Evolutionary conservation across 352 stramenopile species (phyloP).

Genomic region (Pythium plurisporium): DNA sequence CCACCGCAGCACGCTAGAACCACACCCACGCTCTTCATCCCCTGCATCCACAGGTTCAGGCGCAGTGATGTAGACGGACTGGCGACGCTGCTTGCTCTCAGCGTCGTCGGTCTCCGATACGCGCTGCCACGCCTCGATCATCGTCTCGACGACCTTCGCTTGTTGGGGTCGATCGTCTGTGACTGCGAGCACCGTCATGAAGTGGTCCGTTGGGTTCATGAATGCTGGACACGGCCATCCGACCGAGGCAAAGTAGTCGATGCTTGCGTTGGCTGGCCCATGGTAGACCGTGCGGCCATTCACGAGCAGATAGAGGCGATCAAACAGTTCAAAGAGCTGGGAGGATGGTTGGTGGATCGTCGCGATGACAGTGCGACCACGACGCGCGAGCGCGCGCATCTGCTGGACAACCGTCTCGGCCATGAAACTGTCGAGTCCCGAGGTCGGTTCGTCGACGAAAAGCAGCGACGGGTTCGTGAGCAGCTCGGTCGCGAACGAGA

Average conservation of each 20-base stretch:
- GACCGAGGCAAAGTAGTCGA: constrained; percentile 49
- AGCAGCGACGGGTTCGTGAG: constrained; percentile 75
- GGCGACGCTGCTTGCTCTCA: constrained; percentile 2
- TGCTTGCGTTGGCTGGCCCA: constrained; percentile 39
- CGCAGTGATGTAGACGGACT: not conserved
- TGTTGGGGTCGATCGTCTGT: constrained; percentile 6
- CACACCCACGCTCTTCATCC: not conserved
- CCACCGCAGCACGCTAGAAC: not conserved
- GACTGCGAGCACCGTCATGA: constrained; percentile 56
- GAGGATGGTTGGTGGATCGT: constrained; percentile 73
- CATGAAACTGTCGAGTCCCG: constrained; percentile 56
- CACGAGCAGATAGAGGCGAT: constrained; percentile 50
- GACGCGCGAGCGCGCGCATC: constrained; percentile 59
- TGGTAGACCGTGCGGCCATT: constrained; percentile 49
- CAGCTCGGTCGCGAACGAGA: constrained; percentile 67
- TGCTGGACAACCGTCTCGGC: constrained; percentile 45
- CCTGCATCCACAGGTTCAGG: not conserved
- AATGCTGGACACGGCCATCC: constrained; percentile 48
- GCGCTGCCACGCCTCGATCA: constrained; percentile 7
- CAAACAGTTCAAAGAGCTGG: constrained; percentile 53
- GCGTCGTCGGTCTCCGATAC: not conserved
- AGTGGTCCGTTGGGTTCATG: constrained; percentile 62
- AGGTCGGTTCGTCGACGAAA: constrained; percentile 84
- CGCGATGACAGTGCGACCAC: constrained; percentile 78
- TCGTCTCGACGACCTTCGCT: constrained; percentile 5